A percentile compares a stretch with the other conserved stretches of the same genome.
Evolutionary conservation across 495 filamentous ascomycete species (phyloP).

Genomic region (Chaetomium fimeti): DNA sequence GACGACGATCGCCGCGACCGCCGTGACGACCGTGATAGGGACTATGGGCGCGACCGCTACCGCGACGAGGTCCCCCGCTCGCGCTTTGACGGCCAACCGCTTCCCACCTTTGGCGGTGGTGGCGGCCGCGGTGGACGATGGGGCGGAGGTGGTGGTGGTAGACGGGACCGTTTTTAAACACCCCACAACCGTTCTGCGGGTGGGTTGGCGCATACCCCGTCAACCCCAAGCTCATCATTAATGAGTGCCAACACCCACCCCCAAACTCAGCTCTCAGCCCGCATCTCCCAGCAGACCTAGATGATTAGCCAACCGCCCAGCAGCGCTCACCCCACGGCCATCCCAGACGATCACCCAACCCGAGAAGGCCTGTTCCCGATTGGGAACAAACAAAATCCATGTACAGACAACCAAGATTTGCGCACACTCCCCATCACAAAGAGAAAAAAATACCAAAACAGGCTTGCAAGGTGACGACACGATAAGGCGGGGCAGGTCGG

Average conservation of each 20-base stretch:
- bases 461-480: too few species aligned
- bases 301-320: too few species aligned
- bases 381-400: not conserved
- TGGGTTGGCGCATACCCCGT: not conserved
- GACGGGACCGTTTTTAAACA: constrained; percentile 12
- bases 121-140: constrained; percentile 29
- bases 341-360: not conserved
- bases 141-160: constrained; percentile 14
- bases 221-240: too few species aligned
- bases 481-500: too few species aligned
- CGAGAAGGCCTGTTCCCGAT: not conserved
- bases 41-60: constrained; percentile 11
- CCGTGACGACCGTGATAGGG: constrained; percentile 9
- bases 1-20: constrained; percentile 11
- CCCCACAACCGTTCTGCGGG: not conserved
- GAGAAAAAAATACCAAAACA: too few species aligned
- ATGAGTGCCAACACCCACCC: too few species aligned
- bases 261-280: too few species aligned
- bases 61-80: constrained; percentile 30
- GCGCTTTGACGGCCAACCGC: constrained; percentile 32
- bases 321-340: too few species aligned
- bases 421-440: not conserved
- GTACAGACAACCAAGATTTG: not conserved
- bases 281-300: not conserved
- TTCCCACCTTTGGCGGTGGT: constrained; percentile 29